Base-by-base conservation (phyloP, 2,329 filamentous ascomycete species). In the Epichloe elymi region DNA sequence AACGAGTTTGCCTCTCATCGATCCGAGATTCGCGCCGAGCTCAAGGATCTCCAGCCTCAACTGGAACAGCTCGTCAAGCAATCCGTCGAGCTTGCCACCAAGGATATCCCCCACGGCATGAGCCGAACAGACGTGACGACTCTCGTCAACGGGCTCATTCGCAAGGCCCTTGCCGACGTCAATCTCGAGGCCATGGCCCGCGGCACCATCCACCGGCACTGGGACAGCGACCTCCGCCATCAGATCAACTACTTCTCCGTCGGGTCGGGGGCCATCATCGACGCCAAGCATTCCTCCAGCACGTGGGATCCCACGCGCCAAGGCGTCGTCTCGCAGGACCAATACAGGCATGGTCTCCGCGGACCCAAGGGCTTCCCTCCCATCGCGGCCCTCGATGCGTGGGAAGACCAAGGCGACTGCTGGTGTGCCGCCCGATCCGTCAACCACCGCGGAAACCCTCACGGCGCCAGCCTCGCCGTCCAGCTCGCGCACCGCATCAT, bases 401-500 rank as follows among this genome's bases (percentile, higher is more conserved):
- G 90, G 88, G 72, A 82, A 10, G 86, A 95, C 46, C 76, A 84
- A 36, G 87, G 86, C 19, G 86, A 97, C 55, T 94, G 88, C 66
- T 97, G 88, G 86, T 97, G 91, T 65, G 82, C 84, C 4, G 74
- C 71, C 0, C 62, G 60, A 3, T 67, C 69, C 0, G 56, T 61
- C 11, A 68, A 73, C 46, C 64, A 63, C 14, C 67, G 69, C 15
- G 66, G 67, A 11, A 61, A 63, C 15, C 72, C 73, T 7, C 73
- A 75, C 46, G 79, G 80, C 38, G 79, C 82, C 2, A 78, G 80
- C 49, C 70, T 97, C 15, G 78, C 77, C 8, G 78, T 94, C 17
- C 66, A 79, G 40, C 73, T 83, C 17, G 72, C 75, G 36, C 65
- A 74, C 36, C 63, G 67, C 5, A 74, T 90, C 51, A 73, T 83